Conservation (phyloP, 2,329 filamentous ascomycete genomes). For the Alternaria panax region DNA sequence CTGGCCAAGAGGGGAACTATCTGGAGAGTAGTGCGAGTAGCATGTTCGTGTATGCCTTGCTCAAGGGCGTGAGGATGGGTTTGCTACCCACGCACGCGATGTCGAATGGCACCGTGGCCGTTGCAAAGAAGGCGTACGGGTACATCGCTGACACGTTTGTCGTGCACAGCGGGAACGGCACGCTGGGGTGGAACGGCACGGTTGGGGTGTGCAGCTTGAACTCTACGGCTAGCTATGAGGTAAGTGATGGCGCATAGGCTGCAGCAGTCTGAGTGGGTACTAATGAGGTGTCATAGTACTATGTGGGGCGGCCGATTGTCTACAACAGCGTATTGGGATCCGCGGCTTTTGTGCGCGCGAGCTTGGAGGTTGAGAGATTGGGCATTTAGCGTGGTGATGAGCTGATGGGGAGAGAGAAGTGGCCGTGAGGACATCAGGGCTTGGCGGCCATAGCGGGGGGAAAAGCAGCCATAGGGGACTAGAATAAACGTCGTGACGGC, state of each 20-base stretch:
- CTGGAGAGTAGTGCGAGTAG: constrained; percentile 66
- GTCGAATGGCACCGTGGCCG: neutral
- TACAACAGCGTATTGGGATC: constrained; percentile 31
- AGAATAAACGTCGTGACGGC: neutral
- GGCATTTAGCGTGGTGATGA: neutral
- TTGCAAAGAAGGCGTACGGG: constrained; percentile 42
- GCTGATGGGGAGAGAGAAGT: neutral
- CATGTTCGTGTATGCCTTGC: constrained; percentile 64
- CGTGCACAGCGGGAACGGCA: constrained; percentile 32
- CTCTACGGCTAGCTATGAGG: constrained; percentile 32
- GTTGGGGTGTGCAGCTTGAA: constrained; percentile 37
- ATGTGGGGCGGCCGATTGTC: constrained; percentile 50
- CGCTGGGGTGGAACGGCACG: constrained; percentile 45
- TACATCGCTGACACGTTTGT: constrained; percentile 32
- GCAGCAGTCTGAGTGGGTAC: neutral
- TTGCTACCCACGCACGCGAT: constrained; percentile 22
- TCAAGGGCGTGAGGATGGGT: constrained; percentile 53
- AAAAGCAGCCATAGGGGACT: neutral
- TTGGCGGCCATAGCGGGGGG: neutral
- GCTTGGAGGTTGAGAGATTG: constrained; percentile 29
- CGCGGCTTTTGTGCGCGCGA: constrained; percentile 36
- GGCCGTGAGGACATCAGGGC: neutral
- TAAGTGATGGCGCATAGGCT: constrained; percentile 16
- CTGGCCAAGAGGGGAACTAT: constrained; percentile 62
- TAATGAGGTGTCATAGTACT: constrained; percentile 45